Conservation (phyloP, 768 basidiomycete genomes). For the Serendipita indica region DNA sequence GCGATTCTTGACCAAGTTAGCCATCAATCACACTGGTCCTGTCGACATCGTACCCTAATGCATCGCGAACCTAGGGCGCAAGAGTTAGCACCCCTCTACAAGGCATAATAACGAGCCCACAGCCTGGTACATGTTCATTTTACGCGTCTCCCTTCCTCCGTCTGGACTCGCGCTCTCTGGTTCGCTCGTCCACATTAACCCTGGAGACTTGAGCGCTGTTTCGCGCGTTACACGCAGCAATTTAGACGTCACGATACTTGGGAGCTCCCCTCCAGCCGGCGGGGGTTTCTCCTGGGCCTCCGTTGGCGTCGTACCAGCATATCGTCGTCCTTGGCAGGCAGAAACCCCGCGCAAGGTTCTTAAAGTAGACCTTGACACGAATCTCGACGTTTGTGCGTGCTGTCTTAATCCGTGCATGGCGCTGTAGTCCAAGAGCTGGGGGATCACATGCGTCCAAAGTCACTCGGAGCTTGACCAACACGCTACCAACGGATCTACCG, state of each 20-base stretch:
- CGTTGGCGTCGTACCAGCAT: background rate
- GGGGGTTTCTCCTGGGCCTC: conserved; percentile 41
- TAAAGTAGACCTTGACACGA: too few species aligned
- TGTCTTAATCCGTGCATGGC: too few species aligned
- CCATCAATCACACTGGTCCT: background rate
- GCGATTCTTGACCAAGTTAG: conserved; percentile 42
- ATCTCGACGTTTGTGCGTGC: too few species aligned
- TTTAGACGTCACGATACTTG: conserved; percentile 54
- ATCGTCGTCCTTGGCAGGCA: too few species aligned
- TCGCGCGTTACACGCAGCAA: conserved; percentile 54
- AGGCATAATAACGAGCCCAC: conserved; percentile 25
- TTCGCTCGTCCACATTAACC: conserved; percentile 55
- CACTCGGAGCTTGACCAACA: conserved; percentile 10
- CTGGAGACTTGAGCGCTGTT: conserved; percentile 53
- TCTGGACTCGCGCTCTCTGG: conserved; percentile 29
- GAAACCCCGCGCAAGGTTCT: too few species aligned
- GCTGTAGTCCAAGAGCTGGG: too few species aligned
- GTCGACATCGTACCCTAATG: conserved; percentile 47
- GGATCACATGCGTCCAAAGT: too few species aligned
- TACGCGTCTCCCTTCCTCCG: conserved; percentile 73
- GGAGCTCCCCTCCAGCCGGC: conserved; percentile 65
- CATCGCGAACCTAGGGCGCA: conserved; percentile 39
- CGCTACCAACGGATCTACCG: too few species aligned
- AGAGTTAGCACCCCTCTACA: background rate
- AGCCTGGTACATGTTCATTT: conserved; percentile 93